These are phyloP conservation scores for Globisporangium perplexum DNA, from an alignment of 352 stramenopile species.

Conservation along the genomic window DNA sequence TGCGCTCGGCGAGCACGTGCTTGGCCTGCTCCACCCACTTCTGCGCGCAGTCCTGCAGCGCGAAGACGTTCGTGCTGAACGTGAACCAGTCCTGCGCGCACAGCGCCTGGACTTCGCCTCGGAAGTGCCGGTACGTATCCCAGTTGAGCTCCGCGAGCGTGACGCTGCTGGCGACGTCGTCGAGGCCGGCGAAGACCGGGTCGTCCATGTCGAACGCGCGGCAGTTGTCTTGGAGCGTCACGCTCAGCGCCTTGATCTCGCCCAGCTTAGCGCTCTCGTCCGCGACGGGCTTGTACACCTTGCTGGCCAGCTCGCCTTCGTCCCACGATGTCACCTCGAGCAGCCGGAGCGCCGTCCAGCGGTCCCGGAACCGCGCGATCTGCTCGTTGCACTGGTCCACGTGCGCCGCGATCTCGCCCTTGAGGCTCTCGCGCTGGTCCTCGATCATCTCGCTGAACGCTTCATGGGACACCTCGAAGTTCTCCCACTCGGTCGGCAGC, in stretches of 20 bases:
- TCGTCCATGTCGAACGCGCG: slow-evolving; percentile 82
- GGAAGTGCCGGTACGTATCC: slow-evolving; percentile 86
- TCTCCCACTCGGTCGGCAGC: slow-evolving; percentile 87
- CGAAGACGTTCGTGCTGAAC: slow-evolving; percentile 92
- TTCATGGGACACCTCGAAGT: slow-evolving; percentile 92
- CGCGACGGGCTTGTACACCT: slow-evolving; percentile 78
- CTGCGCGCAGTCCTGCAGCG: slow-evolving; percentile 86
- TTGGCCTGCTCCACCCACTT: slow-evolving; percentile 91
- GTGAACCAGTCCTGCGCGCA: slow-evolving; percentile 90
- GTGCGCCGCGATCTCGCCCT: slow-evolving; percentile 84
- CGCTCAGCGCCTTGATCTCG: slow-evolving; percentile 50
- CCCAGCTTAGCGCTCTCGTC: slow-evolving; percentile 85
- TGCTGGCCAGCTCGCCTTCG: slow-evolving; percentile 39
- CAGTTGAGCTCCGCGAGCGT: slow-evolving; percentile 65
- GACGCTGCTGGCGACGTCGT: slow-evolving; percentile 75
- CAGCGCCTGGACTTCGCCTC: slow-evolving; percentile 65
- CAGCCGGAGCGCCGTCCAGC: slow-evolving; percentile 86
- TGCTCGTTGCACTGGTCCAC: slow-evolving; percentile 86
- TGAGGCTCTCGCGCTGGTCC: slow-evolving; percentile 90
- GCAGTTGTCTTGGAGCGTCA: slow-evolving; percentile 77
- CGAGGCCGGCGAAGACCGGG: slow-evolving; percentile 79
- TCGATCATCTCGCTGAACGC: slow-evolving; percentile 96
- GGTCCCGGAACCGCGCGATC: slow-evolving; percentile 88
- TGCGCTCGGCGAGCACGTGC: slow-evolving; percentile 39
- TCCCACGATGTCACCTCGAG: slow-evolving; percentile 80